These are phyloP conservation scores for Boletus reticulatus DNA, from an alignment of 768 basidiomycete species.

Conservation along the genomic window DNA sequence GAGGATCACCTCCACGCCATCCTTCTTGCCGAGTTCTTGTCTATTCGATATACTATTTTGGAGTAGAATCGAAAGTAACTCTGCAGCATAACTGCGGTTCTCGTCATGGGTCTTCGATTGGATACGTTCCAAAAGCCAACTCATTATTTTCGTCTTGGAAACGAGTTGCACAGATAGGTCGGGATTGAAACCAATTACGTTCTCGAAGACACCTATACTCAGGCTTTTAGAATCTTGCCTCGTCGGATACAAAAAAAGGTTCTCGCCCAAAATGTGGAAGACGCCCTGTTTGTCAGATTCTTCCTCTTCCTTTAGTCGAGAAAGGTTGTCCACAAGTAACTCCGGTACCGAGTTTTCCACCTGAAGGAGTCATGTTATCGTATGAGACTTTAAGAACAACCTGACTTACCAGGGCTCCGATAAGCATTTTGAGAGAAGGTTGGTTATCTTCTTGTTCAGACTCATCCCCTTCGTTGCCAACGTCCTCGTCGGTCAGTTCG, in stretches of 20 bases:
- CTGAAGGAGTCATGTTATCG: constrained; percentile 38
- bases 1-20: constrained; percentile 77
- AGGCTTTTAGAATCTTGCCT: background rate
- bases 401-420: constrained; percentile 69
- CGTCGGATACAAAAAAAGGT: background rate
- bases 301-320: constrained; percentile 85
- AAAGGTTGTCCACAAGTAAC: constrained; percentile 84
- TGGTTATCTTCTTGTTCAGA: constrained; percentile 59
- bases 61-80: constrained; percentile 87
- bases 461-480: constrained; percentile 73
- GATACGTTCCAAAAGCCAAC: constrained; percentile 79
- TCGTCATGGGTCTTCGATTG: constrained; percentile 75
- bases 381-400: background rate
- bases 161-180: constrained; percentile 68
- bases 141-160: constrained; percentile 68
- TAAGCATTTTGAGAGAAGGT: constrained; percentile 69
- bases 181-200: constrained; percentile 84
- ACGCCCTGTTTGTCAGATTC: constrained; percentile 91
- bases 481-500: constrained; percentile 96
- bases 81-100: constrained; percentile 91
- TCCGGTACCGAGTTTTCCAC: constrained; percentile 83
- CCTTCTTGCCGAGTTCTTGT: constrained; percentile 61
- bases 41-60: constrained; percentile 73
- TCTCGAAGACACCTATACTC: constrained; percentile 84
- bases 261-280: constrained; percentile 84